These are phyloP conservation scores for Glomus cerebriforme DNA, from an alignment of 192 early-diverging fungal species.

Conservation along the genomic window DNA sequence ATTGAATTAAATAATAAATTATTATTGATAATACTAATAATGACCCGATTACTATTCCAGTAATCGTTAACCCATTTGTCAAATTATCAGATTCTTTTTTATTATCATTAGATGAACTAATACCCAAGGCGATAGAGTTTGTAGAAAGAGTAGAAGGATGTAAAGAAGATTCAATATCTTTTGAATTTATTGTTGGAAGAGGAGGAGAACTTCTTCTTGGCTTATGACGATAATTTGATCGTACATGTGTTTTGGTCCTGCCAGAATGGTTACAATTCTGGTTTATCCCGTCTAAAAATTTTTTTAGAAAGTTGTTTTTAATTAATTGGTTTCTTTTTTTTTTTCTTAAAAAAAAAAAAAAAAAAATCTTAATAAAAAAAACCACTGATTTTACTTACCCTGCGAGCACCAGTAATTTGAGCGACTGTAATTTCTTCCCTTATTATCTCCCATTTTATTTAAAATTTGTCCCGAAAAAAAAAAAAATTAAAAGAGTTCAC, in stretches of 20 bases:
- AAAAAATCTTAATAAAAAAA: background rate
- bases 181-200: too few relatives aligned
- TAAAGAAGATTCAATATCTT: background rate
- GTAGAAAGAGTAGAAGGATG: background rate
- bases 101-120: background rate
- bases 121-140: background rate
- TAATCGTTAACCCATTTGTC: background rate
- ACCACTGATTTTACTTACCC: background rate
- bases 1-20: background rate
- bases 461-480: too few relatives aligned
- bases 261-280: background rate
- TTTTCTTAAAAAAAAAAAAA: background rate
- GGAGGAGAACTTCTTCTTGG: background rate
- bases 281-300: background rate
- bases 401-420: background rate
- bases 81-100: background rate
- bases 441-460: background rate
- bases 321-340: background rate
- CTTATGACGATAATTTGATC: too few relatives aligned
- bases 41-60: background rate
- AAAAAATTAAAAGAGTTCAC: too few relatives aligned
- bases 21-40: background rate
- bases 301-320: background rate
- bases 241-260: background rate
- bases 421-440: background rate